Evolutionary conservation across 179 eudicot genomes (phyloP).

Genomic region (Gypsophila paniculata): DNA sequence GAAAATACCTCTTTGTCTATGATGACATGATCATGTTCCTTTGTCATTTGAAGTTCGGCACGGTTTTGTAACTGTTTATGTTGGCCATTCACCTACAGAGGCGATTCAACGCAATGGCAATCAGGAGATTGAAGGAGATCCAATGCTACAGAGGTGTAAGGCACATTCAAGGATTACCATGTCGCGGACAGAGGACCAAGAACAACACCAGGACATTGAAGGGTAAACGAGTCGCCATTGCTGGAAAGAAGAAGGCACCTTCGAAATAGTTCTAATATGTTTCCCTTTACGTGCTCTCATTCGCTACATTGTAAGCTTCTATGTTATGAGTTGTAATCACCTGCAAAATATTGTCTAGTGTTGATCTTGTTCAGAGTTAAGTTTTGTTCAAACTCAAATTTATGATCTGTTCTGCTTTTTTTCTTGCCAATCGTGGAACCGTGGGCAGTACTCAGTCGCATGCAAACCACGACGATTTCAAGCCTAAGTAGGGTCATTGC

Average conservation of each 20-base stretch:
- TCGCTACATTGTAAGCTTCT: not conserved
- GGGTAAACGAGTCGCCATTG: slow-evolving; percentile 68
- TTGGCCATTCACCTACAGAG: slow-evolving; percentile 39
- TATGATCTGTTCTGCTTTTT: too few species aligned
- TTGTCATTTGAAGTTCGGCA: not conserved
- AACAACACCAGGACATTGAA: slow-evolving; percentile 89
- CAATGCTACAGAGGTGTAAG: slow-evolving; percentile 86
- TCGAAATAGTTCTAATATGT: slow-evolving; percentile 20
- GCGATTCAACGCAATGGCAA: slow-evolving; percentile 72
- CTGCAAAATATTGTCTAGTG: not conserved
- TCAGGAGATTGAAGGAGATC: slow-evolving; percentile 83
- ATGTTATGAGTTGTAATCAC: slow-evolving; percentile 10
- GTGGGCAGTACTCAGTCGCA: too few species aligned
- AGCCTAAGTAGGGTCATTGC: too few species aligned
- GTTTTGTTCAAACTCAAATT: not conserved
- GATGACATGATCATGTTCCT: not conserved
- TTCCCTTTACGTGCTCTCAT: slow-evolving; percentile 4
- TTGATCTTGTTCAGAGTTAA: not conserved
- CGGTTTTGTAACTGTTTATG: not conserved
- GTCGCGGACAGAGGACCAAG: slow-evolving; percentile 87
- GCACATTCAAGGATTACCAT: slow-evolving; percentile 79
- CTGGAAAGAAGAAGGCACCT: slow-evolving; percentile 89
- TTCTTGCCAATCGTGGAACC: too few species aligned
- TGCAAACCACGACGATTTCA: too few species aligned
- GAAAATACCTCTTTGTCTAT: not conserved